Conservation (phyloP, 768 basidiomycete species). For the Russula sp. region DNA sequence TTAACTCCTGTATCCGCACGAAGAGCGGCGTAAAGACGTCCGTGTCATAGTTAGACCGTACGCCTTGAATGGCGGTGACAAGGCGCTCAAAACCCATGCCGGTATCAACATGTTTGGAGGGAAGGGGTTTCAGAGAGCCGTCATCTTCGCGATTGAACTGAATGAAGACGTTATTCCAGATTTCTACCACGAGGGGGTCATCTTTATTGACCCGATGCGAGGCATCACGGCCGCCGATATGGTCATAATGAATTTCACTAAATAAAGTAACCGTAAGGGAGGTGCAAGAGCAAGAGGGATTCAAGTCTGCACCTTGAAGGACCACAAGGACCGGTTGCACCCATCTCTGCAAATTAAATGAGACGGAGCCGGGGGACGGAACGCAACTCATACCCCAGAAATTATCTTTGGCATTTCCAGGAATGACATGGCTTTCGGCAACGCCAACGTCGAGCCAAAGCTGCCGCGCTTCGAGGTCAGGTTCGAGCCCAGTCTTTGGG, state of each 20-base stretch:
- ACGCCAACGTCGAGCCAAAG: slow-evolving; percentile 89
- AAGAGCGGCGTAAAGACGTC: slow-evolving; percentile 93
- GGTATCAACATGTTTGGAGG: slow-evolving; percentile 94
- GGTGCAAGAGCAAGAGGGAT: not conserved
- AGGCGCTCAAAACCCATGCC: slow-evolving; percentile 99
- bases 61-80: slow-evolving; percentile 89
- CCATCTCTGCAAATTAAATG: slow-evolving; percentile 71
- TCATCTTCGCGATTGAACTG: slow-evolving; percentile 96
- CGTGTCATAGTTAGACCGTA: slow-evolving; percentile 95
- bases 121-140: slow-evolving; percentile 70
- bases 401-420: slow-evolving; percentile 95
- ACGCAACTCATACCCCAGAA: slow-evolving; percentile 81
- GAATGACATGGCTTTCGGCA: slow-evolving; percentile 81
- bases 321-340: slow-evolving; percentile 94
- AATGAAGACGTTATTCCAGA: slow-evolving; percentile 99
- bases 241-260: slow-evolving; percentile 95
- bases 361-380: slow-evolving; percentile 5
- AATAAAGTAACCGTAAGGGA: not conserved
- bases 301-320: slow-evolving; percentile 70
- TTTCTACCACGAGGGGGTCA: slow-evolving; percentile 94
- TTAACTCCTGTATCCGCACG: slow-evolving; percentile 76
- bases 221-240: slow-evolving; percentile 96
- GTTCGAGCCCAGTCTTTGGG: slow-evolving; percentile 70
- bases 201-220: slow-evolving; percentile 91
- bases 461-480: slow-evolving; percentile 84